A percentile compares a stretch with the other conserved stretches of the same genome.
Conservation (phyloP, 2,329 filamentous ascomycete species). For the Akanthomyces dipterigenus region DNA sequence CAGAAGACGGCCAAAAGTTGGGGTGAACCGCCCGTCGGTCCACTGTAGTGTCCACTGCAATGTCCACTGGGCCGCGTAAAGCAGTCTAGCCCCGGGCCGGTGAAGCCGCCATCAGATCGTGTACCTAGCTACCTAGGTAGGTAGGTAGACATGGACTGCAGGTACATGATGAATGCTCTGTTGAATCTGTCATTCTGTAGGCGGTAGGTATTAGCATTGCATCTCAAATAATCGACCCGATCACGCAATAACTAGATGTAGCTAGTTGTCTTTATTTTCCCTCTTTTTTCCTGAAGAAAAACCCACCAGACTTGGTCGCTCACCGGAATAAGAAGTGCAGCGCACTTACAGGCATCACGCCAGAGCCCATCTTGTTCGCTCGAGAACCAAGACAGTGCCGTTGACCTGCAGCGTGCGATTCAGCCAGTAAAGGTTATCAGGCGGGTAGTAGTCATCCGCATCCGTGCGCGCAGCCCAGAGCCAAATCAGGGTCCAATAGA, state of each 20-base stretch:
- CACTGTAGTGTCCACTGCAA: background rate
- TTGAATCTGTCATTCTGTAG: background rate
- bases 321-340: background rate
- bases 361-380: background rate
- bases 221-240: too few species aligned
- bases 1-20: background rate
- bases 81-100: background rate
- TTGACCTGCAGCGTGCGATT: conserved; percentile 1
- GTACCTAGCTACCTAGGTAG: too few species aligned
- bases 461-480: background rate
- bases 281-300: background rate
- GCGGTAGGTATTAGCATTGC: background rate
- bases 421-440: background rate
- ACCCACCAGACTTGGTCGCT: background rate
- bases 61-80: background rate
- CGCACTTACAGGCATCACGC: background rate
- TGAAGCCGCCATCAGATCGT: conserved; percentile 2
- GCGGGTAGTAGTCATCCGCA: conserved; percentile 2
- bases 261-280: background rate
- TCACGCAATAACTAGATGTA: too few species aligned
- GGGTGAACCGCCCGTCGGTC: background rate
- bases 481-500: conserved; percentile 1
- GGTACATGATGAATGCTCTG: too few species aligned
- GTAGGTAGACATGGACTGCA: background rate
- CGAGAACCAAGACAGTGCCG: background rate